Evolutionary conservation across 2,329 filamentous ascomycete genomes (phyloP), one percentile per base, ranked within the genome.

Genomic region (Monilinia vaccinii-corymbosi): DNA sequence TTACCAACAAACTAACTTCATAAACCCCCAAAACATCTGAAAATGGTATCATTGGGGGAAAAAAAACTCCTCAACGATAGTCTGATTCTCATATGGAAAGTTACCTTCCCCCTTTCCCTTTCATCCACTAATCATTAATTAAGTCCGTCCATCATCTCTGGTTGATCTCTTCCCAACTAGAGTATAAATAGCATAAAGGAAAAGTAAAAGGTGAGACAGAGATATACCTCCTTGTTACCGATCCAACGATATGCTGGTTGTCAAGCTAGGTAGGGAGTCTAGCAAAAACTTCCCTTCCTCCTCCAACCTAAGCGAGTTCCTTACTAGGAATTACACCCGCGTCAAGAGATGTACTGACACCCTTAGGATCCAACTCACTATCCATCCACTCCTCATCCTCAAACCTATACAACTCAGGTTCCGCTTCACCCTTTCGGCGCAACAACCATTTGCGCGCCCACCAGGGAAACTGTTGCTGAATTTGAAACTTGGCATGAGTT

Each of bases 401-500:
- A 47, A 61, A 61, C 13, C n/a, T 38, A 52, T 61, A 61, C 40
- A 61, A 45, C 2, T 50, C 34, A 3, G 53, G 53, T 40, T 58
- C 53, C 1, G 7, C 11, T 34, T 51, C 59, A 61, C 65, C 69
- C 65, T 78, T 79, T 21, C 60, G 56, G 14, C 50, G 28, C 21
- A 69, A 40, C 28, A 71, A 48, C 47, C 60, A 69, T 9, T 51
- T 57, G 8, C 60, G 62, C 7, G 64, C 51, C 58, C 60, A 67
- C 47, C 60, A 68, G 18, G 69, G 69, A 2, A 71, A 61, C n/a
- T 66, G 65, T 45, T 68, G 65, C 10, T 48, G 60, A n/a, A 66
- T 44, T 47, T 71, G 69, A 58, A 70, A 71, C 47, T 61, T 61
- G 58, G 68, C 69, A 57, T 70, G 68, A 6, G 65, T 68, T 46